Evolutionary conservation across 306 rosid genomes (phyloP).

Genomic region (Gleditsia sinensis): DNA sequence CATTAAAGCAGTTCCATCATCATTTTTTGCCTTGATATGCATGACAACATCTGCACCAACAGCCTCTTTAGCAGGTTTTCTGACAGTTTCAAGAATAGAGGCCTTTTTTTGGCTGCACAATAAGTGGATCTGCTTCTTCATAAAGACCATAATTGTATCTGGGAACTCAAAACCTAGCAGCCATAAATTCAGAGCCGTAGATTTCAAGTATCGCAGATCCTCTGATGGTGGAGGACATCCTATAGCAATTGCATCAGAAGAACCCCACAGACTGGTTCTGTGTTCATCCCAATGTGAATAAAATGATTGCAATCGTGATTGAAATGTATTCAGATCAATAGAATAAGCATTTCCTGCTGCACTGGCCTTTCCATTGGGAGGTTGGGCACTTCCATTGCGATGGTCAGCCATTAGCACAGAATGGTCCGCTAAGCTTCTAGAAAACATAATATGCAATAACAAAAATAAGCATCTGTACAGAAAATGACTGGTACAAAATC

Average conservation of each 20-base stretch:
- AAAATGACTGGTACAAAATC: not conserved
- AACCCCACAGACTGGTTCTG: constrained; percentile 68
- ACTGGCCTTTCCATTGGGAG: constrained; percentile 60
- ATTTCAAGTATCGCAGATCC: constrained; percentile 86
- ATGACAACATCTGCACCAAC: constrained; percentile 76
- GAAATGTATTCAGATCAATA: constrained; percentile 68
- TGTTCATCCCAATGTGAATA: constrained; percentile 75
- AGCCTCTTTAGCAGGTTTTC: constrained; percentile 67
- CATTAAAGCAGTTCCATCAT: constrained; percentile 78
- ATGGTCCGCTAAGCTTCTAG: constrained; percentile 15
- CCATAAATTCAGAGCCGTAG: constrained; percentile 86
- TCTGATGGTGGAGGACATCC: constrained; percentile 88
- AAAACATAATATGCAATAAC: not conserved
- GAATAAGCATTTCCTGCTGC: constrained; percentile 58
- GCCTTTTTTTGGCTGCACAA: constrained; percentile 89
- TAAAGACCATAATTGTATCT: constrained; percentile 87
- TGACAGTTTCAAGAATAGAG: constrained; percentile 72
- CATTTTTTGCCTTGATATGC: constrained; percentile 77
- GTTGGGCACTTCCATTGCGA: constrained; percentile 70
- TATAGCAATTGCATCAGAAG: constrained; percentile 70
- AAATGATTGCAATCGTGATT: constrained; percentile 56
- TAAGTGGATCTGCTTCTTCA: constrained; percentile 77
- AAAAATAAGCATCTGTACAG: constrained; percentile 2
- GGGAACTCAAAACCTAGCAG: constrained; percentile 92
- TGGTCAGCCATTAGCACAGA: constrained; percentile 66